A percentile compares a stretch with the other conserved stretches of the same genome.
Conservation (phyloP, 164 flowering plant genomes). For the Stephania yunnanensis region DNA sequence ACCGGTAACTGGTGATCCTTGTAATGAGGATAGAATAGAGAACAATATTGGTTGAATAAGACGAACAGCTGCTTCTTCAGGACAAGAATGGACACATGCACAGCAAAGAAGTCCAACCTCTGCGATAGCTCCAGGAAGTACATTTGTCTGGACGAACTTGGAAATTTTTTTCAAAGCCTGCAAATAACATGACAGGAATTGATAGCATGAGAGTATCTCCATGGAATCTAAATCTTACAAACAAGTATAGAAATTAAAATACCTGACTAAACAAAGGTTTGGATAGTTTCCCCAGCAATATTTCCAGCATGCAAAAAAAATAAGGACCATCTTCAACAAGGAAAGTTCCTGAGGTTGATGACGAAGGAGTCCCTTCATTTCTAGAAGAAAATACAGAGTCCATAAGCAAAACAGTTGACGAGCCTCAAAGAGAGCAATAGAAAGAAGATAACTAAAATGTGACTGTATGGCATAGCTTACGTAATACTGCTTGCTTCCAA, state of each 20-base stretch:
- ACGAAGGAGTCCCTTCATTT: conserved; percentile 71
- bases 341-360: conserved; percentile 85
- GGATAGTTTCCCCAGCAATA: conserved; percentile 80
- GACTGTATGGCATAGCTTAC: conserved; percentile 45
- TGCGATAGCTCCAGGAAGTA: conserved; percentile 96
- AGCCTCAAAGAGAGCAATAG: not conserved
- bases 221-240: not conserved
- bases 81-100: conserved; percentile 90
- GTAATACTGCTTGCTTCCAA: conserved; percentile 83
- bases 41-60: conserved; percentile 71
- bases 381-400: conserved; percentile 33
- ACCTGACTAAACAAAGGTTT: conserved; percentile 81
- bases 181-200: conserved; percentile 8
- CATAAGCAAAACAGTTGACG: conserved; percentile 2
- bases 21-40: conserved; percentile 70
- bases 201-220: conserved; percentile 6
- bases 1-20: conserved; percentile 71
- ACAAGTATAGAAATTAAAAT: conserved; percentile 7
- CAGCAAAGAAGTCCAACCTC: conserved; percentile 98
- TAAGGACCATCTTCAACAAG: conserved; percentile 91
- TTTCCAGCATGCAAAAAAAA: conserved; percentile 93
- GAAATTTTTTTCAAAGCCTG: conserved; percentile 92
- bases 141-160: conserved; percentile 81
- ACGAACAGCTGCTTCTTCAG: conserved; percentile 71
- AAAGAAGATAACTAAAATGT: conserved; percentile 2